Evolutionary conservation across 2,329 filamentous ascomycete species (phyloP), one percentile per base, ranked within the genome.

Genomic region (Cryphonectria nitschkei): DNA sequence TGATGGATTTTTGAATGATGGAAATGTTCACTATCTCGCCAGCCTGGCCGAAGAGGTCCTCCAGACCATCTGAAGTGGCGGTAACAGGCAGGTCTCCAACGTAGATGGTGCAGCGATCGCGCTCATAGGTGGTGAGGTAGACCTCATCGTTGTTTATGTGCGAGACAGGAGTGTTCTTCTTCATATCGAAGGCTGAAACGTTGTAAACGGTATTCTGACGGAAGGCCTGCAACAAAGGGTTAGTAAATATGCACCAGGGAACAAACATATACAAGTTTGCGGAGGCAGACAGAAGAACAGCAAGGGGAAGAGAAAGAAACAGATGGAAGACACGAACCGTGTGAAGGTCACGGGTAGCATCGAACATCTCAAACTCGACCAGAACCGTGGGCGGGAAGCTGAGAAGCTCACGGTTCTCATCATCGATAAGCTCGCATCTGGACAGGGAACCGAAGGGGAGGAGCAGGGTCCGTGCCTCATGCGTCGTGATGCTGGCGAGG

Each of bases 351-450:
- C 87, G 82, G 34, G 78, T 80, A 3, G 84, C 79, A 71, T 89
- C 85, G 65, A 87, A 90, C 73, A 81, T 81, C 56, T 81, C 78
- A 72, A 85, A 90, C 37, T 84, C 81, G 41, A 88, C 82, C 6
- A 87, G 73, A 1, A 87, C 80, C 2, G 82, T 78, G 14, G 77
- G 77, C 7, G 80, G 78, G 9, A 85, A 75, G 0, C 76, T 75
- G 68, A 84, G 77, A 8, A 76, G 74, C 0, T 77, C 72, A 52
- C 81, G 80, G 11, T 81, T 75, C 2, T 80, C 73, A 0, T 74
- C 60, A 29, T 80, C 76, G 8, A 87, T 73, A 13, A 75, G 67
- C 69, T 84, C 81, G 13, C 81, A 78, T 69, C 79, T 81, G 61
- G 75, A 75, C 29, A 90, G 78, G 0, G 80, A 75, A 1, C 88